Base-by-base conservation (phyloP, 139 green algal genomes). In the Micractinium conductrix region DNA sequence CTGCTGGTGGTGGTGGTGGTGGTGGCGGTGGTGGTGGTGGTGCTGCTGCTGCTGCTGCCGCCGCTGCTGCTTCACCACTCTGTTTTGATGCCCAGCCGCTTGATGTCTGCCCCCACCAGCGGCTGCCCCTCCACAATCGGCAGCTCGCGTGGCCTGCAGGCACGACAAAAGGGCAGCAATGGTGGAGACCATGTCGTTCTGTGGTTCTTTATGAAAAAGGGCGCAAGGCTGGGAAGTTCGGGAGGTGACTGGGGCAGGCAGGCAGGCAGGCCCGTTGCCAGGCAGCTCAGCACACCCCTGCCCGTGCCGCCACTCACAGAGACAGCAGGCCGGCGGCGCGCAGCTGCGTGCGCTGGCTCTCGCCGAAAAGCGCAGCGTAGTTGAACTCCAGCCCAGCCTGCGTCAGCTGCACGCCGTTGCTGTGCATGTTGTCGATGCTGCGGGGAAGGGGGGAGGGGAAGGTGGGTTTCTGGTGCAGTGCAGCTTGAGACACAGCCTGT, bases 61-160 rank as follows among this genome's bases (percentile, higher is more conserved):
- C 35, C 35, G 5, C 37, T 50, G 37, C 21, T 24, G 1, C 6
- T 8, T 75, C 65, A 91, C 87, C 87, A 91, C 24, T 33, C 28
- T 7, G 85, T 74, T 38, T 91, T 91, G 42, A 91, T 43, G 35
- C 87, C 87, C 79, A 92, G 78, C 12, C 89, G 79, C 33, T 75
- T 75, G 19, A 89, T 58, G 33, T 92, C 87, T 21, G 73, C 60
- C 22, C 84, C 50, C 0, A 88, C 48, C 53, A 86, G 35, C 35
- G 70, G 50, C 42, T 91, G 37, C 17, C 79, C 88, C 70, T 90
- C 84, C 35, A 80, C 69, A 24, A 90, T 50, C 0, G 89, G 89
- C 45, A 92, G 74, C 75, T 90, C 72, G 4, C 74, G 79, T 2
- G 89, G 89, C 62, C 76, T 82, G 76, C 22, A 14, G n/a, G 63